These are phyloP conservation scores for Stephania yunnanensis DNA, from an alignment of 164 flowering plant species.

Conservation along the genomic window DNA sequence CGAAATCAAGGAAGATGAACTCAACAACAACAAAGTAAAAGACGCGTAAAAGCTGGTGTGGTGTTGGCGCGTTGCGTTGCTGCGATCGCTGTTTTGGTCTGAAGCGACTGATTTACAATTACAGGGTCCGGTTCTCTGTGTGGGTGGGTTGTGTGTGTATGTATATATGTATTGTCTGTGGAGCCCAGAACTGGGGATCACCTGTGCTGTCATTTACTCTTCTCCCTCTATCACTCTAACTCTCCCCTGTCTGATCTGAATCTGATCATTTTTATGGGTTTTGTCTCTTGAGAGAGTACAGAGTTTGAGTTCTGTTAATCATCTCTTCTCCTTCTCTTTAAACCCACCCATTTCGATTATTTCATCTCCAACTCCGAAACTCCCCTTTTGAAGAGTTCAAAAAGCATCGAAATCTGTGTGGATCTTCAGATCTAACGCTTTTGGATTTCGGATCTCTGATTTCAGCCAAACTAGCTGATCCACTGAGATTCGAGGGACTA, in stretches of 20 bases:
- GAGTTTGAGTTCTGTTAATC: neutral
- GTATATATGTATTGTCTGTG: neutral
- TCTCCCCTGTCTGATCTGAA: neutral
- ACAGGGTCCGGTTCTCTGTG: neutral
- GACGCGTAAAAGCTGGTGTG: neutral
- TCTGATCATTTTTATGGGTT: conserved; percentile 14
- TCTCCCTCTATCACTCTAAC: conserved; percentile 7
- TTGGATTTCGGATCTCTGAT: conserved; percentile 20
- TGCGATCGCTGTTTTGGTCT: neutral
- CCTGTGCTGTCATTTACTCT: conserved; percentile 17
- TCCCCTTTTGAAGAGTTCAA: too few species aligned
- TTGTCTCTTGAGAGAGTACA: conserved; percentile 17
- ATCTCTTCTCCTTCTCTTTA: neutral
- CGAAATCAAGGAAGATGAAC: too few species aligned
- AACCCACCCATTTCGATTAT: neutral
- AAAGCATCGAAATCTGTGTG: neutral
- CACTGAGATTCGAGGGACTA: neutral
- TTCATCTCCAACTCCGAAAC: too few species aligned
- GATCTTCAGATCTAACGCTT: conserved; percentile 32
- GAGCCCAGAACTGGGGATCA: conserved; percentile 4
- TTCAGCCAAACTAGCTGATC: conserved; percentile 13
- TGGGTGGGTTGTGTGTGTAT: neutral
- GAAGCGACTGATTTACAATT: neutral
- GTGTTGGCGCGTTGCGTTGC: too few species aligned
- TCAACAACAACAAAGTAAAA: neutral